Base-by-base conservation (phyloP, 257 asterid species). In the Knoxia roxburghii region DNA sequence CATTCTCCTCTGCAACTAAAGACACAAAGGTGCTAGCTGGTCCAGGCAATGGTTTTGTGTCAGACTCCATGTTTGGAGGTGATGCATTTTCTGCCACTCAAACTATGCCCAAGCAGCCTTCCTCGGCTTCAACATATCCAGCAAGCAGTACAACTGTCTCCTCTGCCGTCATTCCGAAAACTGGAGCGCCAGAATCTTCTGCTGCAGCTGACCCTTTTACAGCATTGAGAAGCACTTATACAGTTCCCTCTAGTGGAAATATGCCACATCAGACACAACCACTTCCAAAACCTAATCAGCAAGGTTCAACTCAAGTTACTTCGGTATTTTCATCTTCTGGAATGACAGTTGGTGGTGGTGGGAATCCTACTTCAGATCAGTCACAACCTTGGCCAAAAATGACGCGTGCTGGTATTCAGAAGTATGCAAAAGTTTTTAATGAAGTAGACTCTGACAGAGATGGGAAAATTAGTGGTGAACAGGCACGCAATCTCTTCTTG, bases 371-470 rank as follows among this genome's bases (percentile, higher is more conserved):
- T 5, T 26, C 82, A 45, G 90, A 88, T 67, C 85, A 82, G 70
- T 71, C 96, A 64, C 95, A 88, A 76, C 72, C 96, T 53, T 93
- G 99, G 99, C 97, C 96, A 60, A 93, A 93, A 85, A 88, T 93
- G 99, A 86, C 96, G 48, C 95, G 88, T 64, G 85, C 96, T 79
- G 82, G 94, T 68, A 80, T 93, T 86, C 99, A 93, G 64, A 93
- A 88, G 77, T 93, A 93, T 79, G 89, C 87, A 29, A 90, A 86
- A 80, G 95, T 93, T 72, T 93, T 93, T 74, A 78, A 80, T 91
- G 95, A 90, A 74, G 96, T 88, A 62, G 99, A 93, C 81, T 78
- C 82, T 29, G 95, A 88, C 70, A 86, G 95, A 83, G 95, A 86
- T 80, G 96, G 97, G 61, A 93, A 81, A 79, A 90, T 93, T 60